Base-by-base conservation (phyloP, 2,329 filamentous ascomycete genomes). In the Aureobasidium vineae region DNA sequence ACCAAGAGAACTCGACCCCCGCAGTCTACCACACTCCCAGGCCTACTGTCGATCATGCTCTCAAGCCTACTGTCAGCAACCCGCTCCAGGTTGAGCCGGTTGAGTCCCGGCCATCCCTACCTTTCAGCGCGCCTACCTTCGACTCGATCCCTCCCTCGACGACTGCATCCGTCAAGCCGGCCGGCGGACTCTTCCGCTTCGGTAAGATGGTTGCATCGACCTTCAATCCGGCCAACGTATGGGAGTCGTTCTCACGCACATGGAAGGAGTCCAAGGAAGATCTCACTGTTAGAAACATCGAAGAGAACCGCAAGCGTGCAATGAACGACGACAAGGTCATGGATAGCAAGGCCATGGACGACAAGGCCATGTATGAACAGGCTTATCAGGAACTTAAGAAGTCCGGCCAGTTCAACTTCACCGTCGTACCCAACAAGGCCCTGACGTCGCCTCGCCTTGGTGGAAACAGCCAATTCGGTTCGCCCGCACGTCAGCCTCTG, bases 301-400 rank as follows among this genome's bases (percentile, higher is more conserved):
- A 79, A 54, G 80, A 81, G 21, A 68, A 68, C 63, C 66, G 68
- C 33, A 57, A 53, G 33, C 60, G 43, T 60, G 68, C 70, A 19
- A 70, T 71, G 41, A 36, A 36, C 33, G 76, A 78, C 63, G 73
- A 77, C 56, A 77, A 80, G 67, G 77, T 73, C 21, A 70, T 71
- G 43, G 76, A 78, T n/a, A n/a, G n/a, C n/a, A n/a, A n/a, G 67
- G 77, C 73, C 21, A 70, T 71, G 43, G 76, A 78, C 63, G 73
- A 77, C 56, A 77, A 80, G 67, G 77, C 73, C 15, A 82, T 79
- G 69, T 83, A 81, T 0, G 80, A 84, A 71, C 78, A 77, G 66
- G 79, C 79, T 2, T 86, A 86, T 71, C 80, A 81, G 15, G 80
- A 85, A 72, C 75, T 86, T 69, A 86, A 86, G 75, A 76, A 77